A percentile compares a stretch with the other conserved stretches of the same genome.
phyloP scores from a whole-genome alignment of 768 basidiomycete species.

The Saitozyma sp. region DNA sequence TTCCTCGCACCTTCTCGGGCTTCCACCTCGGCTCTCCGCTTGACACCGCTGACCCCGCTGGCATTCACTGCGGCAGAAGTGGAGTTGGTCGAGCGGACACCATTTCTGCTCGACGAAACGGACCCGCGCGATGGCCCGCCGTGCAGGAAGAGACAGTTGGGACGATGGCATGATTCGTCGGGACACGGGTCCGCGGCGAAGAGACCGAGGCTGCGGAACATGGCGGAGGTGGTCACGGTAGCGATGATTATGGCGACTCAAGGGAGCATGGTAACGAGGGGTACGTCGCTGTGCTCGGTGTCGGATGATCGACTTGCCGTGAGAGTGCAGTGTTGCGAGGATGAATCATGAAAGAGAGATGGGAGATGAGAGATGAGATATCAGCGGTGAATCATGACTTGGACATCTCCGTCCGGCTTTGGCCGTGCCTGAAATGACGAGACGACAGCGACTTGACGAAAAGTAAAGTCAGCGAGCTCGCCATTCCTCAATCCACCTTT shows the following conservation, averaged over 20 bases:
- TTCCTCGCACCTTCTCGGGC: not conserved
- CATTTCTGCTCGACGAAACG: not conserved
- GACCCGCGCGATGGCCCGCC: conserved; percentile 14
- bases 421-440: not conserved
- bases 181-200: conserved; percentile 30
- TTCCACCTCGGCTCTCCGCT: not conserved
- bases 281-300: no score
- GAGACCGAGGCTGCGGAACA: conserved; percentile 42
- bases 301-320: no score
- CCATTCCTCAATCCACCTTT: no score
- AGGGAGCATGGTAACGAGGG: no score
- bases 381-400: no score
- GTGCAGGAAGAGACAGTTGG: conserved; percentile 40
- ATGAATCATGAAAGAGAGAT: not conserved
- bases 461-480: not conserved
- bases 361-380: no score
- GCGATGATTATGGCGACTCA: no score
- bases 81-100: not conserved
- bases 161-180: conserved; percentile 30
- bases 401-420: not conserved
- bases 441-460: not conserved
- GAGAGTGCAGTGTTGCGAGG: not conserved
- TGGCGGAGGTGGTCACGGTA: not conserved
- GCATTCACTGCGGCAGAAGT: not conserved
- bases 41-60: no score